Conservation (phyloP, 2,329 filamentous ascomycete genomes). For the Diaporthe nobilis region DNA sequence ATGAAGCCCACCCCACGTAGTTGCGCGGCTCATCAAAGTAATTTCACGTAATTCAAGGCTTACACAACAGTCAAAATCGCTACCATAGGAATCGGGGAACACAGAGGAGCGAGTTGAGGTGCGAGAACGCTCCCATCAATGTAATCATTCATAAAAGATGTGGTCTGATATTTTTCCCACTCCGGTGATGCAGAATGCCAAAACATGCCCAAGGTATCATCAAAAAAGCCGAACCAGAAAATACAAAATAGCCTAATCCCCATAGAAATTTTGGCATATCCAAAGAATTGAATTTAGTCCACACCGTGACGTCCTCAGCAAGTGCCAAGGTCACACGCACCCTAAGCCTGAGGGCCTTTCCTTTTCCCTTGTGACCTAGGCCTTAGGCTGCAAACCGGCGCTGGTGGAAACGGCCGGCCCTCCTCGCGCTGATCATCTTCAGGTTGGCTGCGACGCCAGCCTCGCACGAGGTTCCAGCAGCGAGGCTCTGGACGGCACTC, state of each 20-base stretch:
- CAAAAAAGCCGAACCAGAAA: slow-evolving; percentile 24
- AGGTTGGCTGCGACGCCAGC: slow-evolving; percentile 8
- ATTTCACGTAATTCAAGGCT: background rate
- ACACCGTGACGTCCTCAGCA: slow-evolving; percentile 15
- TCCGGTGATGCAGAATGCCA: slow-evolving; percentile 26
- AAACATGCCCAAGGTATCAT: slow-evolving; percentile 32
- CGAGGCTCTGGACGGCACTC: slow-evolving; percentile 63
- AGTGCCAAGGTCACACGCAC: background rate
- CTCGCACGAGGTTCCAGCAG: slow-evolving; percentile 66
- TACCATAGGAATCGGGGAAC: background rate
- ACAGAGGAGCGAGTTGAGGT: background rate
- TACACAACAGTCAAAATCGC: background rate
- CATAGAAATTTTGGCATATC: background rate
- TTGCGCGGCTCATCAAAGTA: background rate
- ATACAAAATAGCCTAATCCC: slow-evolving; percentile 13
- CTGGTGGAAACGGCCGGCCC: slow-evolving; percentile 3
- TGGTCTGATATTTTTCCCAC: slow-evolving; percentile 26
- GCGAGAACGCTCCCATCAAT: slow-evolving; percentile 21
- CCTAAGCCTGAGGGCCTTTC: slow-evolving; percentile 1
- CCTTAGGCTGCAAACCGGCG: slow-evolving; percentile 11
- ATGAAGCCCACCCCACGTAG: too few relatives aligned
- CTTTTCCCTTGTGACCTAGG: background rate
- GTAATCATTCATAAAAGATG: slow-evolving; percentile 6
- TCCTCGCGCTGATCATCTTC: background rate
- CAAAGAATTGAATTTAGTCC: slow-evolving; percentile 25